phyloP scores from a whole-genome alignment of 2,329 filamentous ascomycete genomes.

The Fusarium temperatum region DNA sequence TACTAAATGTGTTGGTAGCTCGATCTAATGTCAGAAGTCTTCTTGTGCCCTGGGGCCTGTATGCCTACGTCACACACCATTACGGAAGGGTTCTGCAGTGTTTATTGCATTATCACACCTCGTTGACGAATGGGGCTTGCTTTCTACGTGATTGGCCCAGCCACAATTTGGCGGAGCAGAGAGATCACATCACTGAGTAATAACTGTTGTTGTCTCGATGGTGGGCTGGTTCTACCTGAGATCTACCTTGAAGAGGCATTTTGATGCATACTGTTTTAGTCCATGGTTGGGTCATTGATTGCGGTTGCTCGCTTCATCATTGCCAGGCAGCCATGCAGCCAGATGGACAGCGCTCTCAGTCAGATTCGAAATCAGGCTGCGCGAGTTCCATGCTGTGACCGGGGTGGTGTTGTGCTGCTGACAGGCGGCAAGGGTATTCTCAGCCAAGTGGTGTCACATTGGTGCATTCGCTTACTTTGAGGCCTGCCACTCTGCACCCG shows the following conservation, averaged over 20 bases:
- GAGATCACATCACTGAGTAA: not conserved
- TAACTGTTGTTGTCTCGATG: too few relatives aligned
- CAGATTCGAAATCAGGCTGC: not conserved
- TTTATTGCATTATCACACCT: not conserved
- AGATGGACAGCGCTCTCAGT: not conserved
- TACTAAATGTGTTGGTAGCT: too few relatives aligned
- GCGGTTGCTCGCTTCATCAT: too few relatives aligned
- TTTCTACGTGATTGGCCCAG: not conserved
- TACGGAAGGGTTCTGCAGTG: not conserved
- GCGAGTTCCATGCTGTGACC: not conserved
- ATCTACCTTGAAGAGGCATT: not conserved
- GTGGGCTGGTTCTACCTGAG: not conserved
- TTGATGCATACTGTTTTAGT: not conserved
- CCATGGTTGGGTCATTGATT: not conserved
- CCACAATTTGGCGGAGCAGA: not conserved
- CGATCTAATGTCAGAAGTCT: too few relatives aligned
- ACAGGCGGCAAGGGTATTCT: not conserved
- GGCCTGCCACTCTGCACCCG: not conserved
- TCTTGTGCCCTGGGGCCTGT: too few relatives aligned
- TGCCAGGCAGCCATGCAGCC: too few relatives aligned
- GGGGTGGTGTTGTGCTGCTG: not conserved
- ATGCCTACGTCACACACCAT: not conserved
- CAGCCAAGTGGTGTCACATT: not conserved
- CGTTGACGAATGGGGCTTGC: not conserved
- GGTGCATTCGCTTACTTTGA: not conserved